These are phyloP conservation scores for Beverwykella pulmonaria DNA, from an alignment of 495 filamentous ascomycete species.

Conservation along the genomic window DNA sequence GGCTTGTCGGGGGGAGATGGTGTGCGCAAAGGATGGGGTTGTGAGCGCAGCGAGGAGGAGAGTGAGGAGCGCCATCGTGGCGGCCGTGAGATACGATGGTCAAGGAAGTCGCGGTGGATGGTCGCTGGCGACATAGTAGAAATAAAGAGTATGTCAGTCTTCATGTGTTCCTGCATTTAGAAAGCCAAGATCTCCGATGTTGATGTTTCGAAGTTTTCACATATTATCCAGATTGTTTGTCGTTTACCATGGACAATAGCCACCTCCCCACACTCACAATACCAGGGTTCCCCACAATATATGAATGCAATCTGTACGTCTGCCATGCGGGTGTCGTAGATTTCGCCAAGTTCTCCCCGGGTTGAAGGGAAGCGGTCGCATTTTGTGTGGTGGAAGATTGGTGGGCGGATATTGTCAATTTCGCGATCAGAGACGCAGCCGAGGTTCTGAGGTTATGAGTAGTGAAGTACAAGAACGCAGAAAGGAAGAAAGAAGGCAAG, in stretches of 20 bases:
- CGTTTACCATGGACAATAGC: not conserved
- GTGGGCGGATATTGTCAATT: not conserved
- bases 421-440: too few relatives aligned
- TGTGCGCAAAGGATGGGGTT: not conserved
- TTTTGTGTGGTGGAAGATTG: conserved; percentile 21
- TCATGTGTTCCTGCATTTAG: not conserved
- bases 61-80: conserved; percentile 12
- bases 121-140: not conserved
- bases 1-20: conserved; percentile 6
- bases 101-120: not conserved
- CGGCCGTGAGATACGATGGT: not conserved
- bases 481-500: too few relatives aligned
- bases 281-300: conserved; percentile 23
- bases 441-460: too few relatives aligned
- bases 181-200: not conserved
- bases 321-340: not conserved
- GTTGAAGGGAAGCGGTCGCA: not conserved
- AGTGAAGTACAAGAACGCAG: too few relatives aligned
- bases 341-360: conserved; percentile 1
- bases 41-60: conserved; percentile 13
- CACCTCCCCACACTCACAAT: conserved; percentile 1
- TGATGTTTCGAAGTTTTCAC: not conserved
- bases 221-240: conserved; percentile 23
- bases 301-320: not conserved
- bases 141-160: not conserved